Evolutionary conservation across 805 yeast species (phyloP), one percentile per base, ranked within the genome.

Genomic region (Pichia nanzhaoensis): DNA sequence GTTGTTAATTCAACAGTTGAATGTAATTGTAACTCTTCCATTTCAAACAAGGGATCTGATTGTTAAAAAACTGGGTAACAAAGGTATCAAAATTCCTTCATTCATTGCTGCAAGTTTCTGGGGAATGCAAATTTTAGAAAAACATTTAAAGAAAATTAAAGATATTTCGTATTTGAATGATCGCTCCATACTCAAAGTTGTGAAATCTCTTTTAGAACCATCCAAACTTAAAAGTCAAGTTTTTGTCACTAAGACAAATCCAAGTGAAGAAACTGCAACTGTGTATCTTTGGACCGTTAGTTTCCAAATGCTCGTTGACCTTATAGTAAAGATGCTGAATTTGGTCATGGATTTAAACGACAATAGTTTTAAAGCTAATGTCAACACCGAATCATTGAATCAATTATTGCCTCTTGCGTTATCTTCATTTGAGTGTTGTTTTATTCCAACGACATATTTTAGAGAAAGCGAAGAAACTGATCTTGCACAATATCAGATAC

Each of bases 41-140:
- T 82, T 78, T 57, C 79, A 78, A 4, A 75, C 80, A 0, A 67
- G 84, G 47, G 71, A 68, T 18, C 64, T 80, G 45, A 82, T 83
- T 35, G 71, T 74, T 42, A 71, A 68, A 46, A 82, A 82, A 54
- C 58, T 83, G 21, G 63, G 62, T 4, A 50, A 58, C 7, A 55
- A 59, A 64, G 60, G 64, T 65, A 55, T 53, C 51, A 35, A 75
- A 41, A 71, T 82, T 27, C 86, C 90, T 3, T 71, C 84, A 0
- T 84, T 84, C 54, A 70, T 77, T 27, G 80, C 85, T 0, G 64
- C 79, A 1, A 74, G 89, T 52, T 71, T 70, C 42, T 54, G 57
- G 16, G 69, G 83, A 0, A 63, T 77, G 39, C 59, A 61, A 6
- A 48, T 73, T 14, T 53, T 83, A n/a, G 49, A 55, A 2, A 48